These are phyloP conservation scores for Calonectria pauciramosa DNA, from an alignment of 2,329 filamentous ascomycete genomes.

Conservation along the genomic window DNA sequence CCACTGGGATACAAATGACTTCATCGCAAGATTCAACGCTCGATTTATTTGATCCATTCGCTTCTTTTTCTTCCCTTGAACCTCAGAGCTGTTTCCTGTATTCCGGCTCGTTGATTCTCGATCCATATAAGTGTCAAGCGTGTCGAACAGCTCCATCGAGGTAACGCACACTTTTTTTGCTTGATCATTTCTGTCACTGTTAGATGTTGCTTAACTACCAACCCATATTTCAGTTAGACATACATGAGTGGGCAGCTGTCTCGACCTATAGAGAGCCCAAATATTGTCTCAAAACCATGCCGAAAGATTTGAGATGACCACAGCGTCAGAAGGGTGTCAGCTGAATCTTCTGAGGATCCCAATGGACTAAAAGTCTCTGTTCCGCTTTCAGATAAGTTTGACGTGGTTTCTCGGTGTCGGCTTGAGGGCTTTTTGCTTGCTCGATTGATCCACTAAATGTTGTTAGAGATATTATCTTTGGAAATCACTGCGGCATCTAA, in stretches of 20 bases:
- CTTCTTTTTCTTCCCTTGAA: background rate
- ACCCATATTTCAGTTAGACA: constrained; percentile 21
- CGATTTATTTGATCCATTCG: background rate
- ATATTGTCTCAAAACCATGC: constrained; percentile 52
- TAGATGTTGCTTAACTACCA: background rate
- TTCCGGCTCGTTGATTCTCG: background rate
- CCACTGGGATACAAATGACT: constrained; percentile 47
- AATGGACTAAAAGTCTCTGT: background rate
- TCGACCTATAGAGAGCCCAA: constrained; percentile 58
- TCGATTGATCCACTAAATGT: background rate
- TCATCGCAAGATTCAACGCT: background rate
- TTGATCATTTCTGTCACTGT: constrained; percentile 12
- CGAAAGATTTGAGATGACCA: background rate
- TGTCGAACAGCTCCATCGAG: constrained; percentile 15
- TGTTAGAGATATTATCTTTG: background rate
- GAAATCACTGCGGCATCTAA: background rate
- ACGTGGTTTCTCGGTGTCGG: background rate
- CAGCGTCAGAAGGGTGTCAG: background rate
- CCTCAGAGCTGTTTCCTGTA: background rate
- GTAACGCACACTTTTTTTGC: constrained; percentile 44
- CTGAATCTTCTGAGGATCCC: background rate
- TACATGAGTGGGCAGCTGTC: constrained; percentile 59
- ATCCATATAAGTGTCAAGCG: background rate
- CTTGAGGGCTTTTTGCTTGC: background rate
- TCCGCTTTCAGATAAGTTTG: background rate